phyloP scores from a whole-genome alignment of 352 stramenopile genomes.

The Globisporangium solare region DNA sequence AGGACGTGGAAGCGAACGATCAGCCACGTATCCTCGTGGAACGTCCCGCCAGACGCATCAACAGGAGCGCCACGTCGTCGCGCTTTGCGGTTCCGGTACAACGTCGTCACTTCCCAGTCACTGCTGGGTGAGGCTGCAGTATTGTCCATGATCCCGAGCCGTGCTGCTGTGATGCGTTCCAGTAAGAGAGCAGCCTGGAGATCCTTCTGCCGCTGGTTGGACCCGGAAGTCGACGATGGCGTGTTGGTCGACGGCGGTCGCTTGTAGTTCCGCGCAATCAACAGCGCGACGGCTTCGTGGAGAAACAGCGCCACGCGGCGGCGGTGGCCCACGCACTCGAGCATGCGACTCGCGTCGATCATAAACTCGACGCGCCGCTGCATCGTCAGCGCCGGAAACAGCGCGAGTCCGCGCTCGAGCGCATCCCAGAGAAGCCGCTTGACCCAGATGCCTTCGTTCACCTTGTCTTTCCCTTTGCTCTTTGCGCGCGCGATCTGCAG shows the following conservation, averaged over 20 bases:
- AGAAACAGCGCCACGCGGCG: conserved; percentile 67
- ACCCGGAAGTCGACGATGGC: conserved; percentile 11
- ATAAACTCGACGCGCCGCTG: conserved; percentile 66
- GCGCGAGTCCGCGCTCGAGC: conserved; percentile 46
- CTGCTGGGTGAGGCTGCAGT: conserved; percentile 6
- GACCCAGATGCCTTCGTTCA: conserved; percentile 55
- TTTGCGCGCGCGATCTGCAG: conserved; percentile 20
- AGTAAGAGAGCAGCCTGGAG: conserved; percentile 57
- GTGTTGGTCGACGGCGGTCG: conserved; percentile 16
- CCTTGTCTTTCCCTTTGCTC: conserved; percentile 23
- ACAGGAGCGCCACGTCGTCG: conserved; percentile 7
- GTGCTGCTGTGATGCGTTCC: conserved; percentile 40
- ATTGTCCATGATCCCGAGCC: conserved; percentile 37
- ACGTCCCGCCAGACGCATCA: conserved; percentile 1
- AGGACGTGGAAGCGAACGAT: conserved; percentile 73
- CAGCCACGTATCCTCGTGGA: conserved; percentile 57
- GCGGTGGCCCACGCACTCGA: conserved; percentile 56
- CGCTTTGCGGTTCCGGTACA: conserved; percentile 25
- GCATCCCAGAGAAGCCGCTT: conserved; percentile 71
- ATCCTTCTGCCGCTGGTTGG: conserved; percentile 33
- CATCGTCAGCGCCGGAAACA: conserved; percentile 43
- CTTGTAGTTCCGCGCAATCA: conserved; percentile 33
- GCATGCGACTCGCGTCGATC: conserved; percentile 54
- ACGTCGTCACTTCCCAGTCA: conserved; percentile 44
- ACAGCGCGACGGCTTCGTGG: conserved; percentile 54